These are phyloP conservation scores for Corynascus novoguineensis DNA, from an alignment of 495 filamentous ascomycete genomes.

Conservation along the genomic window DNA sequence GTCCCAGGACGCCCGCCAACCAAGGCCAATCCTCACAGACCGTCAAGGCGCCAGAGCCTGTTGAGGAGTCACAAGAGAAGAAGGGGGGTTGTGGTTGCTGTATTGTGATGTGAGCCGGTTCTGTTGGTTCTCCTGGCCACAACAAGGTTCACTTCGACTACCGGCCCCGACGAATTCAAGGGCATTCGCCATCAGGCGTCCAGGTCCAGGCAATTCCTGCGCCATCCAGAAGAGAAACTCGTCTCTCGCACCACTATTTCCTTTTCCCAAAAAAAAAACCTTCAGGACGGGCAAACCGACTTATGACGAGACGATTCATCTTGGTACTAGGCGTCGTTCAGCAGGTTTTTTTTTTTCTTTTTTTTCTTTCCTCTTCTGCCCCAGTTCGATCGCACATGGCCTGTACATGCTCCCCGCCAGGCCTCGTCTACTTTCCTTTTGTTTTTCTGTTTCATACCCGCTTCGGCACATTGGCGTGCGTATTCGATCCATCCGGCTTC, in stretches of 20 bases:
- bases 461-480: neutral
- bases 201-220: neutral
- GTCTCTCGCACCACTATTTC: neutral
- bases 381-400: neutral
- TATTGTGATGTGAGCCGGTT: conserved; percentile 44
- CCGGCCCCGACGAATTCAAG: neutral
- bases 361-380: conserved; percentile 1
- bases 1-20: conserved; percentile 30
- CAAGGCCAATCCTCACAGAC: conserved; percentile 19
- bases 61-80: conserved; percentile 34
- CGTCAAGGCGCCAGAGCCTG: conserved; percentile 32
- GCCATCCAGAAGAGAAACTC: neutral
- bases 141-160: neutral
- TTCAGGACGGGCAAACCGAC: conserved; percentile 8
- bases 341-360: too few relatives aligned
- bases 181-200: neutral
- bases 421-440: conserved; percentile 17
- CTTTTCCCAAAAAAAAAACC: neutral
- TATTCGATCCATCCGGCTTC: neutral
- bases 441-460: conserved; percentile 3
- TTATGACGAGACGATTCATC: conserved; percentile 25
- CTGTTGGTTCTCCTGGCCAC: neutral
- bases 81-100: conserved; percentile 50
- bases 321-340: conserved; percentile 17
- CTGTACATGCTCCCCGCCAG: neutral